Conservation (phyloP, 495 filamentous ascomycete genomes). For the Viridothelium virens region DNA sequence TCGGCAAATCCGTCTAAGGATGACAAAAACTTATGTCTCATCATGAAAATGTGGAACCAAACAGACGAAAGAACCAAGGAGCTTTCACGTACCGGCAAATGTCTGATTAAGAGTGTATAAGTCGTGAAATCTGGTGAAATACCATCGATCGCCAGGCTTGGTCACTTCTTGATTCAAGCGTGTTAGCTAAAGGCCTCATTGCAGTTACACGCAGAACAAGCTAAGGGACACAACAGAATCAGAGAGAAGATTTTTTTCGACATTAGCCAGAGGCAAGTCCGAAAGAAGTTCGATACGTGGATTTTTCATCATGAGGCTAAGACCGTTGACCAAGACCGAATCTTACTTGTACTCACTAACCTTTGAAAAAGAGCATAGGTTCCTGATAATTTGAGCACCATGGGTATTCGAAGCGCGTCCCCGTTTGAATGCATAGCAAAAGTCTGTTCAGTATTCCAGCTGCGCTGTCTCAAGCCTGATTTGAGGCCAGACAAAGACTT, state of each 20-base stretch:
- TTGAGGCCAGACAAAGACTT: neutral
- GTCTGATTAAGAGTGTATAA: too few species aligned
- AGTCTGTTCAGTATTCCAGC: neutral
- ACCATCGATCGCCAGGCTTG: too few species aligned
- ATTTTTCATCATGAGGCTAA: neutral
- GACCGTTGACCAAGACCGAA: neutral
- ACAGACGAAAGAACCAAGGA: neutral
- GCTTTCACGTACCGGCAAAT: too few species aligned
- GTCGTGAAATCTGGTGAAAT: too few species aligned
- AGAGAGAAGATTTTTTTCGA: conserved; percentile 7
- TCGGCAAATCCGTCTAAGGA: conserved; percentile 10
- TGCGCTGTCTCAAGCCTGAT: neutral
- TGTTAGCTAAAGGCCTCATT: too few species aligned
- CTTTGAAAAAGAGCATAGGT: neutral
- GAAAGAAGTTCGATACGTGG: conserved; percentile 1
- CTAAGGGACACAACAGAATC: neutral
- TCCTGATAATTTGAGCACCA: too few species aligned
- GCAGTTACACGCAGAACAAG: too few species aligned
- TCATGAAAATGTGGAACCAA: neutral
- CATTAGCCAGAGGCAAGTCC: conserved; percentile 2
- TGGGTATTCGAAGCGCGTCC: too few species aligned
- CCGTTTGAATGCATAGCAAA: neutral
- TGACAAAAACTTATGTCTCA: conserved; percentile 9
- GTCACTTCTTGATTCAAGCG: too few species aligned
- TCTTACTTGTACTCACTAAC: neutral